phyloP scores from a whole-genome alignment of 495 filamentous ascomycete species.

The Tuber brumale region DNA sequence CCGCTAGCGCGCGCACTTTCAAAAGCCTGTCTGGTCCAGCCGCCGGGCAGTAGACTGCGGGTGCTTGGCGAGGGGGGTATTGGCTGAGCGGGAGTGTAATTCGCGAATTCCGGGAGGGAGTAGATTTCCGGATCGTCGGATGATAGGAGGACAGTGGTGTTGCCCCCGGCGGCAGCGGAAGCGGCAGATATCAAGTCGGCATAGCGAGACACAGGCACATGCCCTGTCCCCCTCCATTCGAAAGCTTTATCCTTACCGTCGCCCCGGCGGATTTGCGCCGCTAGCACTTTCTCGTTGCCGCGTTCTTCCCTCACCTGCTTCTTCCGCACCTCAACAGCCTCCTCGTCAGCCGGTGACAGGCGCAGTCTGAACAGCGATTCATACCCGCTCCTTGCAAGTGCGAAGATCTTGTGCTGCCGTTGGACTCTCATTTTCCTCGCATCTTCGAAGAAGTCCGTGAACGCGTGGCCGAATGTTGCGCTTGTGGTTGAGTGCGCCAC shows the following conservation, averaged over 20 bases:
- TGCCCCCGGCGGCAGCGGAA: neutral
- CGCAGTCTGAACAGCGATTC: constrained; percentile 60
- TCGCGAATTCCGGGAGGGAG: constrained; percentile 50
- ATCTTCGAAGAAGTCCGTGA: constrained; percentile 51
- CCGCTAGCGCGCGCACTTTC: neutral
- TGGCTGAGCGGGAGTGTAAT: constrained; percentile 53
- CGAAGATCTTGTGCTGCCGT: constrained; percentile 53
- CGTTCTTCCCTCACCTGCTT: constrained; percentile 8
- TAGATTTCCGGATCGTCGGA: constrained; percentile 69
- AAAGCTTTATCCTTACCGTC: constrained; percentile 54
- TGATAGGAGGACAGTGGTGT: constrained; percentile 49
- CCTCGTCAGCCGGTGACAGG: constrained; percentile 47
- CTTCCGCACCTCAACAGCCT: constrained; percentile 47
- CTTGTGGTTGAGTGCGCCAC: constrained; percentile 57
- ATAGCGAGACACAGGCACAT: constrained; percentile 61
- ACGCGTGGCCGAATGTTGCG: constrained; percentile 53
- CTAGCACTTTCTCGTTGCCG: constrained; percentile 50
- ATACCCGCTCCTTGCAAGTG: constrained; percentile 56
- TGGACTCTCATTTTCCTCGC: constrained; percentile 46
- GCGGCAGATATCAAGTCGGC: constrained; percentile 40
- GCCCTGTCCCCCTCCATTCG: constrained; percentile 60
- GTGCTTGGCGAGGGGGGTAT: neutral
- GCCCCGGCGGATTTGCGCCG: constrained; percentile 66
- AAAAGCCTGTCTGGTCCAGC: neutral
- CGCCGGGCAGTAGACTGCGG: neutral